Evolutionary conservation across 2,329 filamentous ascomycete species (phyloP).

Genomic region (Neofusicoccum kwambonambiense): DNA sequence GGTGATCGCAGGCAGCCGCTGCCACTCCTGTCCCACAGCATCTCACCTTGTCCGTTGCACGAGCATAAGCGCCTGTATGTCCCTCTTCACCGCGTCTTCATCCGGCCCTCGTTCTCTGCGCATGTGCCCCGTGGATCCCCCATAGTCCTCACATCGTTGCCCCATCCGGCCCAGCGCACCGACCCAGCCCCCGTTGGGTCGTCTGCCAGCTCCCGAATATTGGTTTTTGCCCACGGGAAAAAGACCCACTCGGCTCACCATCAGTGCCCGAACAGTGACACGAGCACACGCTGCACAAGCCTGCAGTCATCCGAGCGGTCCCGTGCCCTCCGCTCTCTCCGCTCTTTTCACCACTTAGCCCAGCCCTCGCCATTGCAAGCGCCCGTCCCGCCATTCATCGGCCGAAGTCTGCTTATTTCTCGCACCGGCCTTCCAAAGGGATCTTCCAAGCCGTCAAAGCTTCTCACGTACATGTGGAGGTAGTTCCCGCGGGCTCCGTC

Average conservation of each 20-base stretch:
- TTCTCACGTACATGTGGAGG: neutral
- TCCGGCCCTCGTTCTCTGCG: neutral
- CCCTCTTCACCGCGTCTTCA: neutral
- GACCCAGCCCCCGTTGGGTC: neutral
- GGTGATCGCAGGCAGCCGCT: neutral
- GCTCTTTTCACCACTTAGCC: conserved; percentile 1
- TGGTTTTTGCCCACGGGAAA: neutral
- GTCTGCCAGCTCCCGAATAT: neutral
- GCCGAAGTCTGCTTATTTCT: neutral
- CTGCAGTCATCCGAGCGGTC: neutral
- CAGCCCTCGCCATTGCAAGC: neutral
- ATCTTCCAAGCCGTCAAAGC: neutral
- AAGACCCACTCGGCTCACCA: conserved; percentile 9
- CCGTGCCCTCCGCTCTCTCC: conserved; percentile 1
- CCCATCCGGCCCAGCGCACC: neutral
- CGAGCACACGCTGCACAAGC: neutral
- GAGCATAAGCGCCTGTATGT: neutral
- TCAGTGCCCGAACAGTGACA: neutral
- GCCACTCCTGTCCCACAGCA: neutral
- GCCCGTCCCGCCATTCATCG: neutral
- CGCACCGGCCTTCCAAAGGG: neutral
- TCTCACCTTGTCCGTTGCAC: neutral
- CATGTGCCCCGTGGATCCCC: conserved; percentile 6
- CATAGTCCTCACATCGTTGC: conserved; percentile 7
- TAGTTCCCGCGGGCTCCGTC: neutral